Evolutionary conservation across 768 basidiomycete species (phyloP).

Genomic region (Boletus sp.): DNA sequence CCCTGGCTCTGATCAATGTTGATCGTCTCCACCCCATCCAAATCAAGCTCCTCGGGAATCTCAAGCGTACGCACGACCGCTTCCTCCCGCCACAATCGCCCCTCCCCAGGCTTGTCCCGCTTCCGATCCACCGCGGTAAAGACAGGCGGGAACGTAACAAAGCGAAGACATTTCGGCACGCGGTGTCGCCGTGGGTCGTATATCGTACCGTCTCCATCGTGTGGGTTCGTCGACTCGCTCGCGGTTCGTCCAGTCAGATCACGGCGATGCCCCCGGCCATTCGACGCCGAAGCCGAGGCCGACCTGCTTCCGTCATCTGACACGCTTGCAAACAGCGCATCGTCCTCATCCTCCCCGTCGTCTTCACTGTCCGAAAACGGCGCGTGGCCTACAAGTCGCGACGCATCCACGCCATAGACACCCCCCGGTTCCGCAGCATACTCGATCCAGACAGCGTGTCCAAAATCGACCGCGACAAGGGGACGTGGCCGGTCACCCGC

Average conservation of each 20-base stretch:
- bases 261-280: background rate
- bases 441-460: slow-evolving; percentile 83
- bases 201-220: slow-evolving; percentile 18
- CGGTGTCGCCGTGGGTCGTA: slow-evolving; percentile 26
- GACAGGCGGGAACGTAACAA: slow-evolving; percentile 65
- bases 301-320: slow-evolving; percentile 9
- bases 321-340: slow-evolving; percentile 1
- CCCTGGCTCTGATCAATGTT: slow-evolving; percentile 78
- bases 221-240: slow-evolving; percentile 12
- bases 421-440: slow-evolving; percentile 38
- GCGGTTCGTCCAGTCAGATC: background rate
- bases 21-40: slow-evolving; percentile 67
- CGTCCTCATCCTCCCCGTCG: slow-evolving; percentile 25
- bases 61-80: slow-evolving; percentile 56
- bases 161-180: slow-evolving; percentile 53
- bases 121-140: slow-evolving; percentile 22
- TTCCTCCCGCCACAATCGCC: slow-evolving; percentile 31
- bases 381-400: slow-evolving; percentile 28
- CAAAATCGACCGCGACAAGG: slow-evolving; percentile 82
- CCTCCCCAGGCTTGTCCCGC: slow-evolving; percentile 17
- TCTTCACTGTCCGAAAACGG: slow-evolving; percentile 27
- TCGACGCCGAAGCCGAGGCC: background rate
- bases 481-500: slow-evolving; percentile 53
- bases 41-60: slow-evolving; percentile 60
- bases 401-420: slow-evolving; percentile 27